Conservation (phyloP, 306 rosid species). For the Gillenia trifoliata region DNA sequence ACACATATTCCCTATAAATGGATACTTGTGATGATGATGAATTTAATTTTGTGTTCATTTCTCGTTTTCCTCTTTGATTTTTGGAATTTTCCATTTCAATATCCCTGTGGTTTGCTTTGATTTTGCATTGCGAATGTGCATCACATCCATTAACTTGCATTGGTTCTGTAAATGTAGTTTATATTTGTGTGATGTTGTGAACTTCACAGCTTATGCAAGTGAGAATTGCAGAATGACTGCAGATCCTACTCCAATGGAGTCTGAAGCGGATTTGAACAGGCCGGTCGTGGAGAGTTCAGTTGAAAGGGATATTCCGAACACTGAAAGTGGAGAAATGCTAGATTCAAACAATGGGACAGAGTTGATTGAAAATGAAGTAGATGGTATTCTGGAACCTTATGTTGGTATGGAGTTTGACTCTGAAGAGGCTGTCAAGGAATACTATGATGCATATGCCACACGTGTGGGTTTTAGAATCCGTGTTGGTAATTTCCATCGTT, state of each 20-base stretch:
- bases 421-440: constrained; percentile 30
- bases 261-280: background rate
- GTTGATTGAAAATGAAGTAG: background rate
- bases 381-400: constrained; percentile 14
- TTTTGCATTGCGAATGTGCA: background rate
- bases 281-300: background rate
- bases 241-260: background rate
- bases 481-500: constrained; percentile 36
- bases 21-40: background rate
- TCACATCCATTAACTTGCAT: background rate
- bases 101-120: background rate
- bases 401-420: constrained; percentile 44
- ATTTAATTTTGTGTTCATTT: background rate
- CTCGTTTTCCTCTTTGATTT: background rate
- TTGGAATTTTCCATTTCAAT: background rate
- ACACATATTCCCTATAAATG: background rate
- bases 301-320: background rate
- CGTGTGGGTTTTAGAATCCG: constrained; percentile 31
- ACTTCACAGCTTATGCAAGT: background rate
- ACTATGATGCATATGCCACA: constrained; percentile 25
- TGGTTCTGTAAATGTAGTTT: background rate
- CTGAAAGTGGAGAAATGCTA: constrained; percentile 1
- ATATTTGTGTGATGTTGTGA: background rate
- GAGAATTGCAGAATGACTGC: background rate
- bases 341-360: background rate